A percentile compares a stretch with the other conserved stretches of the same genome.
Conservation (phyloP, 1,139 yeast species). For the Geotrichum citri-aurantii region DNA sequence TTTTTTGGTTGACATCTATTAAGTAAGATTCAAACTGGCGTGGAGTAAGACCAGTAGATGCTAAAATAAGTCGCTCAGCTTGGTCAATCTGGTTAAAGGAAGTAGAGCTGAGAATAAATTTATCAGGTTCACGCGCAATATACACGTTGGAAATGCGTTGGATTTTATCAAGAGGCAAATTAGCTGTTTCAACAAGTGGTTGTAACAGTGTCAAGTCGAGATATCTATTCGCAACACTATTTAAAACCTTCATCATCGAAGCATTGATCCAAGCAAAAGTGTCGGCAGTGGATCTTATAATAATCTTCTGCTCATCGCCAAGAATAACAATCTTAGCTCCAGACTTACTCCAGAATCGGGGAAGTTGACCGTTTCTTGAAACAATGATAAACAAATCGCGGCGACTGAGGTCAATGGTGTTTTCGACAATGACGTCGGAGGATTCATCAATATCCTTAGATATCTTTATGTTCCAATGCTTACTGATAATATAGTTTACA, state of each 20-base stretch:
- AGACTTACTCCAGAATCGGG: slow-evolving; percentile 47
- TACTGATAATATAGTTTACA: slow-evolving; percentile 33
- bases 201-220: slow-evolving; percentile 25
- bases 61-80: slow-evolving; percentile 29
- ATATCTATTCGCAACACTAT: slow-evolving; percentile 21
- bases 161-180: slow-evolving; percentile 25
- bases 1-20: slow-evolving; percentile 21
- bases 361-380: slow-evolving; percentile 43
- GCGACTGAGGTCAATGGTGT: slow-evolving; percentile 38
- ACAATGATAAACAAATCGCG: slow-evolving; percentile 48
- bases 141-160: slow-evolving; percentile 33
- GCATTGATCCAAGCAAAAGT: slow-evolving; percentile 37
- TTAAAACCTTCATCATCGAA: slow-evolving; percentile 28
- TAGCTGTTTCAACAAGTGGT: slow-evolving; percentile 20
- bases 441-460: slow-evolving; percentile 35
- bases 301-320: slow-evolving; percentile 36
- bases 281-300: slow-evolving; percentile 36
- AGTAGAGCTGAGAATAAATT: slow-evolving; percentile 26
- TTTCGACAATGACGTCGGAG: slow-evolving; percentile 41
- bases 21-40: slow-evolving; percentile 21
- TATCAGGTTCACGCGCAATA: slow-evolving; percentile 24
- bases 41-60: slow-evolving; percentile 24
- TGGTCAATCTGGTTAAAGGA: slow-evolving; percentile 21
- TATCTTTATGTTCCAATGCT: slow-evolving; percentile 41
- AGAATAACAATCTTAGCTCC: slow-evolving; percentile 50